Evolutionary conservation across 2,329 filamentous ascomycete genomes (phyloP), one percentile per base, ranked within the genome.

Genomic region (Aspergillus aculeatinus): DNA sequence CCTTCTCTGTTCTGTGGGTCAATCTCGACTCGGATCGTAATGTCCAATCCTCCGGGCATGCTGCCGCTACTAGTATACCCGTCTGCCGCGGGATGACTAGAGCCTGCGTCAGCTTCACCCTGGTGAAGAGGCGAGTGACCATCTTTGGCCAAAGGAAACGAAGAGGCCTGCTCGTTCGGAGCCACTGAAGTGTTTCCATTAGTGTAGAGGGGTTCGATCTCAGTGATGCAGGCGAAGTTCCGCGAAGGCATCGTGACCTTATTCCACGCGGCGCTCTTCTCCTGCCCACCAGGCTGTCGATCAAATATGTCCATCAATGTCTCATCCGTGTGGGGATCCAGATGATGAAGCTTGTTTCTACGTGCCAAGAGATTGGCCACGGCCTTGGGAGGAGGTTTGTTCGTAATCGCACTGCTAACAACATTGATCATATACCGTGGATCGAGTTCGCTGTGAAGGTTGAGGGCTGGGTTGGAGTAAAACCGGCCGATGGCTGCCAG

Each of bases 51-150:
- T 35, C 79, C 78, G 48, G 68, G 65, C 67, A 79, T 70, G 42
- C 68, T 66, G 21, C 76, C 77, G 7, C 68, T 64, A 57, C 63
- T 72, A 62, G 68, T 75, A 51, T 78, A 63, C 1, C 79, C 79
- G 65, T 78, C 76, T 2, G 91, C 89, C 12, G 92, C 90, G 60
- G 85, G 86, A 79, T 97, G 92, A 31, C 78, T 80, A 0, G 92
- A 92, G 3, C 94, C 94, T 0, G 91, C 91, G 51, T 83, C 80
- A n/a, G 86, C 76, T 73, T 97, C 94, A 51, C 94, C 93, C 4
- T 79, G 77, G 72, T 93, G 89, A 44, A 97, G 82, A 25, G 88
- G 85, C 1, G 84, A 80, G 69, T 93, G 90, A 1, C 88, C 87
- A 77, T 92, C 81, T 60, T 86, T 87, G 61, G 74, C 75, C 56